These are phyloP conservation scores for Claviceps pusilla DNA, from an alignment of 2,329 filamentous ascomycete genomes.

Conservation along the genomic window DNA sequence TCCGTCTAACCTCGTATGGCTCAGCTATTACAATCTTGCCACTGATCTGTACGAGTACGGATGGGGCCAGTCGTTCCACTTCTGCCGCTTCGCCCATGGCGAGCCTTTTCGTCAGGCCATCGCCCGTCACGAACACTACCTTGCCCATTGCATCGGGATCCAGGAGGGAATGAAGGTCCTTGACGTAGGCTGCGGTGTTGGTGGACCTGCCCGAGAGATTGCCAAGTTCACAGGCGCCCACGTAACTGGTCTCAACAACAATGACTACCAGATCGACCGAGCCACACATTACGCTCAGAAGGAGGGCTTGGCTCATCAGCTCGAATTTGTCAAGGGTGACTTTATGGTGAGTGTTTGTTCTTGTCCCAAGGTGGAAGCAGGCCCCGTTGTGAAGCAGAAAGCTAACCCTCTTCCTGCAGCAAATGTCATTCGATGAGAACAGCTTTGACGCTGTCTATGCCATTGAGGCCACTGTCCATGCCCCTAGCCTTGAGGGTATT, in stretches of 20 bases:
- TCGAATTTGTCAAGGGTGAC: conserved; percentile 83
- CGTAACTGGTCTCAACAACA: conserved; percentile 91
- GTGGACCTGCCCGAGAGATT: conserved; percentile 88
- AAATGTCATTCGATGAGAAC: conserved; percentile 91
- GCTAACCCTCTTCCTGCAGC: not conserved
- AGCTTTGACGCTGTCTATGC: conserved; percentile 90
- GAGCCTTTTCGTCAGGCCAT: conserved; percentile 86
- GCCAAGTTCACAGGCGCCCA: conserved; percentile 87
- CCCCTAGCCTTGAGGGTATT: conserved; percentile 75
- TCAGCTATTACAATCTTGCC: conserved; percentile 88
- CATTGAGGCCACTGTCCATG: conserved; percentile 93
- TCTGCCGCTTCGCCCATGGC: conserved; percentile 79
- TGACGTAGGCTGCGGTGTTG: conserved; percentile 93
- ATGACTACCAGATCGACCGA: conserved; percentile 95
- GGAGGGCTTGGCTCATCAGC: conserved; percentile 64
- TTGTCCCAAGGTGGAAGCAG: not conserved
- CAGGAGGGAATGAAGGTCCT: conserved; percentile 77
- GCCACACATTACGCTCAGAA: conserved; percentile 73
- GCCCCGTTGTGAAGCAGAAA: not conserved
- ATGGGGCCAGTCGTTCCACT: conserved; percentile 94
- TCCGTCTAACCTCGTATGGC: conserved; percentile 8
- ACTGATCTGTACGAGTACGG: conserved; percentile 94
- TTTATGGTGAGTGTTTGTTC: conserved; percentile 54
- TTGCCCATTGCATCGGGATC: conserved; percentile 77
- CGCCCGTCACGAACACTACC: conserved; percentile 93